Evolutionary conservation across 2,329 filamentous ascomycete species (phyloP).

Genomic region (Pseudocercospora fuligena): DNA sequence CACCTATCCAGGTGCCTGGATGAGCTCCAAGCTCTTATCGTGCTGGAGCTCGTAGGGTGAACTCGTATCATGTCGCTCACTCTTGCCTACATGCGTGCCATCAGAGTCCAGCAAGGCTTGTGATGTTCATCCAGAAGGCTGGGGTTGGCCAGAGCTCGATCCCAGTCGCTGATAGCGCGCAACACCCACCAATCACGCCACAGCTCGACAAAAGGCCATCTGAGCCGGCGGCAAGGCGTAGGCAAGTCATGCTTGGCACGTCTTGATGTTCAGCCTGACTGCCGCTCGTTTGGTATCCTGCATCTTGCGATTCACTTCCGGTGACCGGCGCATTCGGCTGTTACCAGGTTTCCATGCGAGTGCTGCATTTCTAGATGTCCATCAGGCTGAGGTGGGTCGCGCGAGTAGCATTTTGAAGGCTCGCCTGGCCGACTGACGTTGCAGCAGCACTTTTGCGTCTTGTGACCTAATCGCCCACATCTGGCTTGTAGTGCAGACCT

Average conservation of each 20-base stretch:
- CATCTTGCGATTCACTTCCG: no score
- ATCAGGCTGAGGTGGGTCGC: not conserved
- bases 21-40: not conserved
- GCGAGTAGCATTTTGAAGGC: not conserved
- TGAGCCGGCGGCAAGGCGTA: constrained; percentile 5
- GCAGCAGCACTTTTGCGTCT: not conserved
- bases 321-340: no score
- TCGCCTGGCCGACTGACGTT: not conserved
- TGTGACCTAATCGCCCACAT: not conserved
- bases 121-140: not conserved
- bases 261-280: not conserved
- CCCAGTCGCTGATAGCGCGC: constrained; percentile 5
- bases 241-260: not conserved
- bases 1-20: not conserved
- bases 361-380: not conserved
- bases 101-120: not conserved
- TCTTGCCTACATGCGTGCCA: not conserved
- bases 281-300: no score
- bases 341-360: no score
- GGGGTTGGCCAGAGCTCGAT: constrained; percentile 5
- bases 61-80: not conserved
- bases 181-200: not conserved
- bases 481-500: not conserved
- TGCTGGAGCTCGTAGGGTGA: not conserved
- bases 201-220: not conserved